phyloP scores from a whole-genome alignment of 441 rosid genomes.

The Croton laevigatus region DNA sequence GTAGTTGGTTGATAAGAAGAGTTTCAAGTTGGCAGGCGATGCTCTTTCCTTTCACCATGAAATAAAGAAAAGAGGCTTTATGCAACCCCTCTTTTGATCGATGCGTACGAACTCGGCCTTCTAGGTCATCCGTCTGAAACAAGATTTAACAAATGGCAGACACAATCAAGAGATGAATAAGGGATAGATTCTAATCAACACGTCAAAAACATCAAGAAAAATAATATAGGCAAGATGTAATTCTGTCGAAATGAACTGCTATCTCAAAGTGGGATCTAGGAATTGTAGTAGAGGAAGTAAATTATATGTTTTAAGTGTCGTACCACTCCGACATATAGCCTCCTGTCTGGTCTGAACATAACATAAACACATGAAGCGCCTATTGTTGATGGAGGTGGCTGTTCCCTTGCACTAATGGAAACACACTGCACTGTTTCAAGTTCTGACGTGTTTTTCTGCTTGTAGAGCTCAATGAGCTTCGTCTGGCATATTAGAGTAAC shows the following conservation, averaged over 20 bases:
- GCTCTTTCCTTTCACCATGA: constrained; percentile 87
- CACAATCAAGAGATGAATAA: background rate
- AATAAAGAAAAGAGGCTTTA: constrained; percentile 72
- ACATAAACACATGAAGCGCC: constrained; percentile 88
- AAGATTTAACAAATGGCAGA: constrained; percentile 6
- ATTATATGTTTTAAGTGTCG: constrained; percentile 12
- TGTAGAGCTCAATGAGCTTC: constrained; percentile 52
- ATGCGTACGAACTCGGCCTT: constrained; percentile 71
- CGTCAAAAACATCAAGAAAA: background rate
- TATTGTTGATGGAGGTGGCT: constrained; percentile 88
- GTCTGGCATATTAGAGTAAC: constrained; percentile 49
- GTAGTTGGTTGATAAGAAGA: constrained; percentile 92
- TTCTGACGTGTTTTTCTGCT: constrained; percentile 32
- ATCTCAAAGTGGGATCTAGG: background rate
- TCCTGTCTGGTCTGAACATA: constrained; percentile 79
- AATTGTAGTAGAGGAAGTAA: background rate
- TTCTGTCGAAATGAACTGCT: background rate
- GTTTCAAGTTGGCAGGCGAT: constrained; percentile 93
- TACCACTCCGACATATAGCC: constrained; percentile 91
- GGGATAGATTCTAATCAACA: background rate
- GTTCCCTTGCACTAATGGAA: constrained; percentile 67
- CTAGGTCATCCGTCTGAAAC: constrained; percentile 90
- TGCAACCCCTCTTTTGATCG: constrained; percentile 72
- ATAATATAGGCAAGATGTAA: background rate
- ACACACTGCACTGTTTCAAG: constrained; percentile 43